Evolutionary conservation across 2,329 filamentous ascomycete species (phyloP).

Genomic region (Venturia pyrina): DNA sequence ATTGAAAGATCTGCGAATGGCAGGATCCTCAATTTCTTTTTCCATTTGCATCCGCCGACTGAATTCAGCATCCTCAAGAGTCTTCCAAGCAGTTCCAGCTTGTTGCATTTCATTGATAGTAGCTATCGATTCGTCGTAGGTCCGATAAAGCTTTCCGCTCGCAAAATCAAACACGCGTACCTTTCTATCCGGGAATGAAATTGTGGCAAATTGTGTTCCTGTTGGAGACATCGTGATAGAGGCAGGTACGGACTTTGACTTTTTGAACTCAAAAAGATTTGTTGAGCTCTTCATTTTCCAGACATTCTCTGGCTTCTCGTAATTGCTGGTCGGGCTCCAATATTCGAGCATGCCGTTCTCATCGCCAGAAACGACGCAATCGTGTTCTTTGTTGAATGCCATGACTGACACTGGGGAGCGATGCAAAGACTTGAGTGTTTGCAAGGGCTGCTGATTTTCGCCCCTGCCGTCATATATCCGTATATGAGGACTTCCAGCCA

Average conservation of each 20-base stretch:
- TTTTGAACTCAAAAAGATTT: conserved; percentile 94
- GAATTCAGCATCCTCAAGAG: conserved; percentile 85
- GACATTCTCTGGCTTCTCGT: conserved; percentile 84
- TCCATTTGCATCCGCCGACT: conserved; percentile 79
- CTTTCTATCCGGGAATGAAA: conserved; percentile 89
- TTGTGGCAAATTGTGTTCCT: conserved; percentile 74
- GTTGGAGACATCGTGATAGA: conserved; percentile 79
- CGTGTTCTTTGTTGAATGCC: conserved; percentile 77
- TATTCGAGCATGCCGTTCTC: conserved; percentile 93
- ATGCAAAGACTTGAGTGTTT: conserved; percentile 72
- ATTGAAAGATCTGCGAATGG: conserved; percentile 62
- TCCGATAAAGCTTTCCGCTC: conserved; percentile 76
- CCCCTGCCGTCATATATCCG: conserved; percentile 84
- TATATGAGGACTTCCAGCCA: conserved; percentile 54
- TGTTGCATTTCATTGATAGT: conserved; percentile 93
- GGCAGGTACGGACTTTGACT: conserved; percentile 74
- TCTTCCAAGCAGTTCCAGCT: conserved; percentile 71
- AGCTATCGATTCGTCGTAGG: conserved; percentile 87
- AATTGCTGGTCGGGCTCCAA: conserved; percentile 72
- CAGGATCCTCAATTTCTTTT: conserved; percentile 66
- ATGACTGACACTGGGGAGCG: conserved; percentile 72
- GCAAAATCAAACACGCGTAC: conserved; percentile 89
- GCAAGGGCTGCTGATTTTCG: conserved; percentile 64
- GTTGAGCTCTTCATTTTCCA: conserved; percentile 92
- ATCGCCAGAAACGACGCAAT: conserved; percentile 87